These are phyloP conservation scores for Rugonectria rugulosa DNA, from an alignment of 2,329 filamentous ascomycete genomes.

Conservation along the genomic window DNA sequence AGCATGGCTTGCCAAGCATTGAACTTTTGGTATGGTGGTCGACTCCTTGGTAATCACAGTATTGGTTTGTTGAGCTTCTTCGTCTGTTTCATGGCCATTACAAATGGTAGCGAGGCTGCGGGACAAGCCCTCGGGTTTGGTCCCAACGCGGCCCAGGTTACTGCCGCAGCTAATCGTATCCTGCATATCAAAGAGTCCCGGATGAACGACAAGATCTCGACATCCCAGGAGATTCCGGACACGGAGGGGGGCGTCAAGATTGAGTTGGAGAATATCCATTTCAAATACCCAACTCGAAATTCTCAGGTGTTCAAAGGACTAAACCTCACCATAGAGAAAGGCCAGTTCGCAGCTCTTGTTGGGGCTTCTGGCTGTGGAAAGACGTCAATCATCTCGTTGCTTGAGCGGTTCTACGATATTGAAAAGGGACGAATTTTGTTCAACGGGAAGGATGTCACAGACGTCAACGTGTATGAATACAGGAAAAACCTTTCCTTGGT, in stretches of 20 bases:
- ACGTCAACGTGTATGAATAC: slow-evolving; percentile 68
- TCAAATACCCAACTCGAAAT: slow-evolving; percentile 67
- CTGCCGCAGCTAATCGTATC: slow-evolving; percentile 67
- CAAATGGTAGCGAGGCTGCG: slow-evolving; percentile 72
- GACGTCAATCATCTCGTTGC: slow-evolving; percentile 71
- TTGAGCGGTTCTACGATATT: slow-evolving; percentile 75
- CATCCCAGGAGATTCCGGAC: slow-evolving; percentile 50
- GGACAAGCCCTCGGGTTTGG: slow-evolving; percentile 74
- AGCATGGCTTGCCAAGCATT: slow-evolving; percentile 69
- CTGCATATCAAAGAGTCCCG: slow-evolving; percentile 57
- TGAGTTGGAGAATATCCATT: slow-evolving; percentile 64
- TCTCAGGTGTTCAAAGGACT: slow-evolving; percentile 66
- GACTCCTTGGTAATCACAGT: slow-evolving; percentile 61
- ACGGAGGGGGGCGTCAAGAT: slow-evolving; percentile 61
- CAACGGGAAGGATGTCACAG: slow-evolving; percentile 66
- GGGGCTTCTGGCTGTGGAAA: slow-evolving; percentile 77
- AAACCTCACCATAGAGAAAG: slow-evolving; percentile 70
- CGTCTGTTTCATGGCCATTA: slow-evolving; percentile 69
- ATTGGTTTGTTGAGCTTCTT: slow-evolving; percentile 57
- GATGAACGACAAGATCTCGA: slow-evolving; percentile 43
- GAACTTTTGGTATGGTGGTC: slow-evolving; percentile 72
- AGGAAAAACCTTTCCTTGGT: slow-evolving; percentile 73
- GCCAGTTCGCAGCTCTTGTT: slow-evolving; percentile 75
- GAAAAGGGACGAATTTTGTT: slow-evolving; percentile 69
- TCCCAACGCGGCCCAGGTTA: slow-evolving; percentile 68